Percentiles rank a stretch among this genome's conserved stretches.
Conservation (phyloP, 306 rosid genomes). For the Lathyrus tuberosus region DNA sequence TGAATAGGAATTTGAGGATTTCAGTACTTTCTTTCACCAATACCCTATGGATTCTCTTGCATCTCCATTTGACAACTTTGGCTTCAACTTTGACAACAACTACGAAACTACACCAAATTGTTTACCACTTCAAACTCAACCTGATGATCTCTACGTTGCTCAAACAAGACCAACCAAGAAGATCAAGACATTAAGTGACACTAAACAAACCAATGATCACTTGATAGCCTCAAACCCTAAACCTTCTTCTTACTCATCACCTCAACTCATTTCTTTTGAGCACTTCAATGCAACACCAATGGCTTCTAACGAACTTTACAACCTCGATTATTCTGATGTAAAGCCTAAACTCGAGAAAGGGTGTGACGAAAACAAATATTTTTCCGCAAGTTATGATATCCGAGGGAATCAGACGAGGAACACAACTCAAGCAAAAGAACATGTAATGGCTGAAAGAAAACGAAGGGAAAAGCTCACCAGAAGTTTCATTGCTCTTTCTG, state of each 20-base stretch:
- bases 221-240: background rate
- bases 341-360: slow-evolving; percentile 51
- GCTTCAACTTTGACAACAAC: background rate
- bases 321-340: slow-evolving; percentile 11
- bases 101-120: slow-evolving; percentile 31
- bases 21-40: slow-evolving; percentile 26
- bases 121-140: slow-evolving; percentile 30
- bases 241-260: slow-evolving; percentile 41
- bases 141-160: background rate
- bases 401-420: slow-evolving; percentile 40
- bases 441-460: slow-evolving; percentile 77
- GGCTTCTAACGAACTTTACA: slow-evolving; percentile 32
- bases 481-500: slow-evolving; percentile 78
- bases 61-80: slow-evolving; percentile 15
- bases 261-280: slow-evolving; percentile 68
- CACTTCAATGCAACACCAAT: slow-evolving; percentile 23
- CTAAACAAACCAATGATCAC: too few relatives aligned
- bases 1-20: slow-evolving; percentile 40
- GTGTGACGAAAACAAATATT: background rate
- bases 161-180: slow-evolving; percentile 37
- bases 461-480: slow-evolving; percentile 87
- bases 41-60: slow-evolving; percentile 42
- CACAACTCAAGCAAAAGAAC: slow-evolving; percentile 64
- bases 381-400: slow-evolving; percentile 23
- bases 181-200: slow-evolving; percentile 33